phyloP scores from a whole-genome alignment of 805 yeast species.

The Starmerella ratchasimensis region DNA sequence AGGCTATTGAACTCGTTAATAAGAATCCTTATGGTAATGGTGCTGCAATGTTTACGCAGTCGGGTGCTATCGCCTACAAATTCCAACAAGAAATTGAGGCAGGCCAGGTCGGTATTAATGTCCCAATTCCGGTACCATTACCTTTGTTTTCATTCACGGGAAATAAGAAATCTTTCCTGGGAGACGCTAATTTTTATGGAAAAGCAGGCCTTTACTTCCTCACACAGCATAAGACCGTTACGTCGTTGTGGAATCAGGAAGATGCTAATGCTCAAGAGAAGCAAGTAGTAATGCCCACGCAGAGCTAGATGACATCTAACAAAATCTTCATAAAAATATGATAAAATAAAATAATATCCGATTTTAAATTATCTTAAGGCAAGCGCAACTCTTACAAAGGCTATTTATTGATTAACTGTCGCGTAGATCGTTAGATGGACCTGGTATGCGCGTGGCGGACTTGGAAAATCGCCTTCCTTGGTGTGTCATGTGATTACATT shows the following conservation, averaged over 20 bases:
- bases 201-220: conserved; percentile 59
- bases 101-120: conserved; percentile 68
- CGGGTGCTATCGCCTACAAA: conserved; percentile 57
- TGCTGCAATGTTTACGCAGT: conserved; percentile 51
- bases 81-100: conserved; percentile 55
- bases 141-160: conserved; percentile 77
- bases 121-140: conserved; percentile 68
- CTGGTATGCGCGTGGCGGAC: no score
- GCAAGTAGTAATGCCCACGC: conserved; percentile 57
- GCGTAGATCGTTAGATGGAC: no score
- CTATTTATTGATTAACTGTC: no score
- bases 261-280: conserved; percentile 38
- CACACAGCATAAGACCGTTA: conserved; percentile 64
- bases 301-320: conserved; percentile 27
- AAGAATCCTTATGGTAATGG: conserved; percentile 57
- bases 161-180: conserved; percentile 58
- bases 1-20: conserved; percentile 52
- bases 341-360: no score
- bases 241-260: conserved; percentile 50
- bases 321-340: no score
- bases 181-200: conserved; percentile 69
- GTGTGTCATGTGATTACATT: no score
- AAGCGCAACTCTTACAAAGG: no score
- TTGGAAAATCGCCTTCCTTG: no score
- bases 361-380: no score